Evolutionary conservation across 352 stramenopile genomes (phyloP).

Genomic region (Pelagophyceae sp.): DNA sequence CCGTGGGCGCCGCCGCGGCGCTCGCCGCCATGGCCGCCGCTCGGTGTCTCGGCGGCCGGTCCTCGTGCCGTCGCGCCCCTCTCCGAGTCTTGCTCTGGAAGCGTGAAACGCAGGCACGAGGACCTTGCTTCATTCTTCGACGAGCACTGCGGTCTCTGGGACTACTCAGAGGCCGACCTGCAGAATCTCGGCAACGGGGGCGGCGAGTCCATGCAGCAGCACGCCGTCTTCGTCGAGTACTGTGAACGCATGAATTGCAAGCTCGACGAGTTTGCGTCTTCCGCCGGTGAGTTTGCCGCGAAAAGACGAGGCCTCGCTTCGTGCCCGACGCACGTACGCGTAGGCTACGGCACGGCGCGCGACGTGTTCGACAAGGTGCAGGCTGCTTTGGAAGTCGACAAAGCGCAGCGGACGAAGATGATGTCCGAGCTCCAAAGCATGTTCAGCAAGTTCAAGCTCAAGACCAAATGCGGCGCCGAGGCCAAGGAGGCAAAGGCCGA

Average conservation of each 20-base stretch:
- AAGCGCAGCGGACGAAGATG: slow-evolving; percentile 1
- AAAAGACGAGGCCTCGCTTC: no score
- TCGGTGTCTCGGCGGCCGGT: no score
- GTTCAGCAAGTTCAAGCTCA: not conserved
- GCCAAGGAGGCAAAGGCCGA: not conserved
- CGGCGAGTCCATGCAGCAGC: slow-evolving; percentile 11
- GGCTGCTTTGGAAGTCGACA: not conserved
- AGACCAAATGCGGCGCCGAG: not conserved
- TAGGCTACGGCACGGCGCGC: not conserved
- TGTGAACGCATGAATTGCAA: not conserved
- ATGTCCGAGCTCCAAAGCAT: not conserved
- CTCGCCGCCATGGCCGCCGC: no score
- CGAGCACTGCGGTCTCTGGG: slow-evolving; percentile 10
- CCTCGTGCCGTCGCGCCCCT: no score
- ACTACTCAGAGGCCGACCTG: not conserved
- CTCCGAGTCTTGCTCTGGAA: no score
- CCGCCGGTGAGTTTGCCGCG: no score
- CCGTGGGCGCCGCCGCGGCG: no score
- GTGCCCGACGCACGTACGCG: not conserved
- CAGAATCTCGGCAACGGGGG: not conserved
- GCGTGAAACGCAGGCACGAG: slow-evolving; percentile 12
- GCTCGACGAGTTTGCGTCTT: not conserved
- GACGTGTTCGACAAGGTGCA: not conserved
- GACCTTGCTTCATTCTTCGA: slow-evolving; percentile 6
- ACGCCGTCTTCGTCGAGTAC: slow-evolving; percentile 2